Conservation (phyloP, 139 green algal genomes). For the Zygnema circumcarinatum region DNA sequence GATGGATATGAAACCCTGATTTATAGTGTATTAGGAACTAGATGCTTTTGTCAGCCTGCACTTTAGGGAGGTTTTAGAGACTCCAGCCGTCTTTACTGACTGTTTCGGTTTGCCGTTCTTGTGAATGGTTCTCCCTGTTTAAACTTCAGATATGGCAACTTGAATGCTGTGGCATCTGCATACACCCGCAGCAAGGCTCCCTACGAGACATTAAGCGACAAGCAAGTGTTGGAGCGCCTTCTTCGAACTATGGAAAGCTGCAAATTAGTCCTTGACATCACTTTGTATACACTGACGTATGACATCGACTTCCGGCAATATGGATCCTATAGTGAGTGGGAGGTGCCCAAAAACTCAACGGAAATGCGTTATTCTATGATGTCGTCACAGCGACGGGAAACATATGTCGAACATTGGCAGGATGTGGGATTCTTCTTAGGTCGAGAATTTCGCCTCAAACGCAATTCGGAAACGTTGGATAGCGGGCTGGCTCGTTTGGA, state of each 20-base stretch:
- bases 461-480: neutral
- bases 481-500: neutral
- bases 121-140: neutral
- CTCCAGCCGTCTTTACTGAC: neutral
- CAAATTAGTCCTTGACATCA: slow-evolving; percentile 13
- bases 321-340: neutral
- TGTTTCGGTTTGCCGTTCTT: neutral
- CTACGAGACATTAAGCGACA: neutral
- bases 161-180: slow-evolving; percentile 23
- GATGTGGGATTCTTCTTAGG: neutral
- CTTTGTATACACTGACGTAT: slow-evolving; percentile 15
- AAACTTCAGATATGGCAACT: slow-evolving; percentile 10
- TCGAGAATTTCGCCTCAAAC: neutral
- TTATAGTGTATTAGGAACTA: neutral
- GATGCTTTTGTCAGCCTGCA: neutral
- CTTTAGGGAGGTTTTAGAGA: neutral
- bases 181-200: slow-evolving; percentile 1
- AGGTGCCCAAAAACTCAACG: neutral
- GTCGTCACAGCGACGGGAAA: too few relatives aligned
- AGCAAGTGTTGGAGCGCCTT: slow-evolving; percentile 1
- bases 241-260: neutral
- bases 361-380: too few relatives aligned
- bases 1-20: neutral
- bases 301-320: neutral
- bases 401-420: too few relatives aligned